Percentiles rank a stretch among this genome's conserved stretches.
These are phyloP conservation scores for Cladobotryum protrusum DNA, from an alignment of 2,329 filamentous ascomycete species.

Conservation along the genomic window DNA sequence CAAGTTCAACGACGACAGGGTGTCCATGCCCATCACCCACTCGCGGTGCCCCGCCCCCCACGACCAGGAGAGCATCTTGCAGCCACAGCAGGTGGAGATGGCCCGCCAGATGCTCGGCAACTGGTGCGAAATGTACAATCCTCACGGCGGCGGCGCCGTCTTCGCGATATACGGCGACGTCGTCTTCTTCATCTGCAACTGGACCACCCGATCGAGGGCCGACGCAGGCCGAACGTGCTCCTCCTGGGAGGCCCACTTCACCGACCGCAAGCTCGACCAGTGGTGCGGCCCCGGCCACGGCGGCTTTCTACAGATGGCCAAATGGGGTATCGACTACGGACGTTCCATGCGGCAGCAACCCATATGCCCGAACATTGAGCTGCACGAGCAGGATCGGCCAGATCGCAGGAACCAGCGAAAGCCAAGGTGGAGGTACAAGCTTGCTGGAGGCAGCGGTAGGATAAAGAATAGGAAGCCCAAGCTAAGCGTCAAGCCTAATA, in stretches of 20 bases:
- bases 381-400: neutral
- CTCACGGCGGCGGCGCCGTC: neutral
- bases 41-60: neutral
- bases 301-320: neutral
- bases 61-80: neutral
- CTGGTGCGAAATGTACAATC: slow-evolving; percentile 8
- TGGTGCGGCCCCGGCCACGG: neutral
- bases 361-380: neutral
- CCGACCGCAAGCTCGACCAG: neutral
- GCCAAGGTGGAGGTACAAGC: too few relatives aligned
- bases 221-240: neutral
- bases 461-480: too few relatives aligned
- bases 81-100: neutral
- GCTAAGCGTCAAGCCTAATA: too few relatives aligned
- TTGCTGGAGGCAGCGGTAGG: too few relatives aligned
- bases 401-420: too few relatives aligned
- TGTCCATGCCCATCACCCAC: neutral
- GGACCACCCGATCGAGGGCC: neutral
- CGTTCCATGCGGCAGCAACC: neutral
- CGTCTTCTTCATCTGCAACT: slow-evolving; percentile 10
- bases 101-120: slow-evolving; percentile 8
- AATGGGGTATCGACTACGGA: neutral
- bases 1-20: neutral
- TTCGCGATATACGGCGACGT: slow-evolving; percentile 3
- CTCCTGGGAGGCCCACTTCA: neutral